Evolutionary conservation across 495 filamentous ascomycete species (phyloP).

Genomic region (Podospora conica): DNA sequence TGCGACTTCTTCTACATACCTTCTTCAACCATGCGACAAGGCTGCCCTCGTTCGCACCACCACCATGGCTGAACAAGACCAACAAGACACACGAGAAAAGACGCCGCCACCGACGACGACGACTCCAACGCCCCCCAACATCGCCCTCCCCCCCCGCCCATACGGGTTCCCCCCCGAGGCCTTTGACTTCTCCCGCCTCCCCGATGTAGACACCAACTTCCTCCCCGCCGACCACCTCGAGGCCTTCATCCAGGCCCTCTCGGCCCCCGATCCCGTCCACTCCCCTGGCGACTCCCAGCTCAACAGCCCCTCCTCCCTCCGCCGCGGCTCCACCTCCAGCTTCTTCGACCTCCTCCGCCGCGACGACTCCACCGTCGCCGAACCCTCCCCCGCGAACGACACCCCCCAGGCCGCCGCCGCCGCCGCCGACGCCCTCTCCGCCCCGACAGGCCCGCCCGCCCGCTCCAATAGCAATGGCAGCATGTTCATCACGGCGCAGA

Average conservation of each 20-base stretch:
- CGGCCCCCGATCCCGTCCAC: constrained; percentile 44
- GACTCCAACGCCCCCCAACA: constrained; percentile 5
- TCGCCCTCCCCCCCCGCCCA: constrained; percentile 24
- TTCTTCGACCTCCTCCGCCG: constrained; percentile 20
- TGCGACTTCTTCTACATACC: not conserved
- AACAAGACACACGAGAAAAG: not conserved
- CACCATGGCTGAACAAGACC: constrained; percentile 29
- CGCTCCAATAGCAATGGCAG: constrained; percentile 17
- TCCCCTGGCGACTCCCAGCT: constrained; percentile 35
- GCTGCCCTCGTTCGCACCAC: not conserved
- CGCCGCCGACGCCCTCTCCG: not conserved
- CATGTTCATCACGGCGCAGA: constrained; percentile 64
- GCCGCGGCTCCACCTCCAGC: constrained; percentile 11
- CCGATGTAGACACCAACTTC: constrained; percentile 62
- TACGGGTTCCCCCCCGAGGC: constrained; percentile 45
- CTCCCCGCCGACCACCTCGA: constrained; percentile 50
- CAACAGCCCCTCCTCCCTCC: constrained; percentile 19
- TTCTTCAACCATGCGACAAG: constrained; percentile 1
- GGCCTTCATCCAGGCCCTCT: constrained; percentile 53
- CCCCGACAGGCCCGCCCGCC: not conserved
- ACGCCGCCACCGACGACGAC: not conserved
- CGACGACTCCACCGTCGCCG: constrained; percentile 19
- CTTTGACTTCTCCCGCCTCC: constrained; percentile 46
- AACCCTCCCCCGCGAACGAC: constrained; percentile 11
- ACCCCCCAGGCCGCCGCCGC: not conserved